A percentile compares a stretch with the other conserved stretches of the same genome.
Evolutionary conservation across 2,329 filamentous ascomycete species (phyloP).

Genomic region (Trichoderma breve): DNA sequence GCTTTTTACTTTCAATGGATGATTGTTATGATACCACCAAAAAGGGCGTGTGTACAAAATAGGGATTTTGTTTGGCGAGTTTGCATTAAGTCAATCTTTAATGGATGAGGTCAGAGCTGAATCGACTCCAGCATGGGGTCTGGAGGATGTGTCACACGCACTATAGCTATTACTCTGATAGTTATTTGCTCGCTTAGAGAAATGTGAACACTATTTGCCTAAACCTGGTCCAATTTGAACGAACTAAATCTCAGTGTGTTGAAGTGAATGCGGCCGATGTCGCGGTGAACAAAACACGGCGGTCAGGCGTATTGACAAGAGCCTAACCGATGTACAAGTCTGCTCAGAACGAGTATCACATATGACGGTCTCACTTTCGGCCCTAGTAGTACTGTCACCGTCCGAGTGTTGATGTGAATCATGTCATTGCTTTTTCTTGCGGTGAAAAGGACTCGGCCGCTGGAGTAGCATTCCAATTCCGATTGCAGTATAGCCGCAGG

Average conservation of each 20-base stretch:
- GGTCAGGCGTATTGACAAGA: not conserved
- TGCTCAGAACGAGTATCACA: not conserved
- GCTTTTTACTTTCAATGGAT: not conserved
- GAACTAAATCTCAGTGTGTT: no score
- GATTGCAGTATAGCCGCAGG: not conserved
- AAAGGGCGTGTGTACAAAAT: not conserved
- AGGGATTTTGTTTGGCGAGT: not conserved
- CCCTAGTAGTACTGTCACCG: not conserved
- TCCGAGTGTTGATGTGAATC: not conserved
- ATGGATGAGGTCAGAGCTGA: not conserved
- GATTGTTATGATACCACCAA: not conserved
- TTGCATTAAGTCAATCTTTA: not conserved
- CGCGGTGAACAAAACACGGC: not conserved
- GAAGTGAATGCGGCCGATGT: not conserved
- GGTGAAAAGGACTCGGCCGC: not conserved
- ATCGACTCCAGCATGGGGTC: not conserved
- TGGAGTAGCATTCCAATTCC: not conserved
- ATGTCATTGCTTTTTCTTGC: not conserved
- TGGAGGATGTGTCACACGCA: not conserved
- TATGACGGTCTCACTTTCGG: not conserved
- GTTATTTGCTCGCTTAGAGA: not conserved
- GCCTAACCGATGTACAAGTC: not conserved
- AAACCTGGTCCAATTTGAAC: not conserved
- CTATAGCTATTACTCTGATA: not conserved
- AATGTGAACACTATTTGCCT: not conserved